phyloP scores from a whole-genome alignment of 768 basidiomycete species.

The Suillus subaureus region DNA sequence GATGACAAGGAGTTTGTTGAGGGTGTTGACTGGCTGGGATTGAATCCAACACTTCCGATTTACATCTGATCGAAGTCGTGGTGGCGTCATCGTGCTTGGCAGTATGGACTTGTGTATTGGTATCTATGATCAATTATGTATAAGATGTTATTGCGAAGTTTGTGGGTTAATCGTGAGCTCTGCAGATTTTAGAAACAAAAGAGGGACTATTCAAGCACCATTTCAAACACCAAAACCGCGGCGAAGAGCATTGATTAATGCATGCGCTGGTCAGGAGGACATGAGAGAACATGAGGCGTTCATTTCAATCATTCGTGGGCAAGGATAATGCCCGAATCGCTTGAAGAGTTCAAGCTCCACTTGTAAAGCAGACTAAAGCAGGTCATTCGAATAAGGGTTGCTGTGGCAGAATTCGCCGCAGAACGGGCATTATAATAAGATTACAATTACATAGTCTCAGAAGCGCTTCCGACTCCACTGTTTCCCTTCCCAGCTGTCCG shows the following conservation, averaged over 20 bases:
- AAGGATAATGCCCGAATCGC: background rate
- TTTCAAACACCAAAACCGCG: background rate
- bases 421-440: constrained; percentile 12
- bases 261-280: constrained; percentile 9
- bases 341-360: constrained; percentile 6
- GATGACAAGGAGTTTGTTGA: constrained; percentile 73
- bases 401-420: constrained; percentile 2
- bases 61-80: constrained; percentile 52
- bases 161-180: background rate
- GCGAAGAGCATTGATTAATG: background rate
- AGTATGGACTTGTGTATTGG: background rate
- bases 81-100: background rate
- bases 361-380: background rate
- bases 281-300: constrained; percentile 2
- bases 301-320: background rate
- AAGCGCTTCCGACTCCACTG: constrained; percentile 3
- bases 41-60: constrained; percentile 79
- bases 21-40: constrained; percentile 70
- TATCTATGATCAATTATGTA: background rate
- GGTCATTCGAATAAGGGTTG: constrained; percentile 4
- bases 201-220: background rate
- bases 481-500: background rate
- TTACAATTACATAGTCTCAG: constrained; percentile 7
- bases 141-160: background rate
- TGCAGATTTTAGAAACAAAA: background rate